These are phyloP conservation scores for Phyllosticta capitalensis DNA, from an alignment of 2,329 filamentous ascomycete genomes.

Conservation along the genomic window DNA sequence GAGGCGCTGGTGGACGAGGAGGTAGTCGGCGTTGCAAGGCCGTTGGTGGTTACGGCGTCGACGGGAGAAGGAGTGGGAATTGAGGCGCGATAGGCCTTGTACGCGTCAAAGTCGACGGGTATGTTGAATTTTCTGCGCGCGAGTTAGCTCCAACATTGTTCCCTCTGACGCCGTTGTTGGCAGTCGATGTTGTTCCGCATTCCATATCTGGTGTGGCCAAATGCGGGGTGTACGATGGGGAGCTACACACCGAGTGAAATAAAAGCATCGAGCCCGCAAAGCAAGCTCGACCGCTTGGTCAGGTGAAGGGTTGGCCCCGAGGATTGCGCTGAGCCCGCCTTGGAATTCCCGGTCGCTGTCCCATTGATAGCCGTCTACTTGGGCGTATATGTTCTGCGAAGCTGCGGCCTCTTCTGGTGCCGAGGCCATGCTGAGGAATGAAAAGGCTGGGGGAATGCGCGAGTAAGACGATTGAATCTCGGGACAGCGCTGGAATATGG, in stretches of 20 bases:
- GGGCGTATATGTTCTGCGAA: conserved; percentile 35
- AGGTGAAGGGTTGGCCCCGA: conserved; percentile 43
- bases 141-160: background rate
- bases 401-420: background rate
- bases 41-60: background rate
- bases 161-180: background rate
- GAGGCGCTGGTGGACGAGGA: background rate
- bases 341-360: conserved; percentile 58
- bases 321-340: conserved; percentile 55
- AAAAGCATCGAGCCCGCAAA: conserved; percentile 60
- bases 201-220: conserved; percentile 1
- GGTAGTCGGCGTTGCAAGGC: background rate
- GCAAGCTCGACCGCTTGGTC: conserved; percentile 49
- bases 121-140: conserved; percentile 32
- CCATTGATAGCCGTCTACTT: conserved; percentile 60
- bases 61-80: background rate
- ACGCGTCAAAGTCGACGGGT: conserved; percentile 55
- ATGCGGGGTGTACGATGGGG: background rate
- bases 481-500: background rate
- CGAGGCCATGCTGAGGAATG: background rate
- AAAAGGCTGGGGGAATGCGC: background rate
- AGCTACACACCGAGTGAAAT: conserved; percentile 43
- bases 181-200: background rate
- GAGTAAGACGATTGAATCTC: background rate
- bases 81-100: conserved; percentile 52